Evolutionary conservation across 306 rosid species (phyloP).

Genomic region (Medicago arabica): DNA sequence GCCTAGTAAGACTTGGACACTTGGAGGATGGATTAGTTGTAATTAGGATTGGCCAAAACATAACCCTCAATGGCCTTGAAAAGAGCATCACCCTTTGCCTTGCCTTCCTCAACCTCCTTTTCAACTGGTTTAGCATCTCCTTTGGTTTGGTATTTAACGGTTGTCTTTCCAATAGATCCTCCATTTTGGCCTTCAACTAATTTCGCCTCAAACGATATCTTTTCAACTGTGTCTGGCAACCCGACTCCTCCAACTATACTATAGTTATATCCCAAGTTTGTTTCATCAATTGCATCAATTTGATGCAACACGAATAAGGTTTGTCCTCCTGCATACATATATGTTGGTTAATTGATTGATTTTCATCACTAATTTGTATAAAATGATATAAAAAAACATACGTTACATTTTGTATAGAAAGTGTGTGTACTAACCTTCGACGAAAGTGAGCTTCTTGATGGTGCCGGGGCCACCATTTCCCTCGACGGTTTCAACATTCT

Average conservation of each 20-base stretch:
- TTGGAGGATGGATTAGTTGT: neutral
- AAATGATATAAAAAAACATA: no score
- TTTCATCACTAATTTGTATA: neutral
- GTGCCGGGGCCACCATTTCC: conserved; percentile 55
- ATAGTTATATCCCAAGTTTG: conserved; percentile 41
- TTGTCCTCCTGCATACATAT: conserved; percentile 34
- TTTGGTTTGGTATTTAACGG: conserved; percentile 21
- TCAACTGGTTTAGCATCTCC: conserved; percentile 44
- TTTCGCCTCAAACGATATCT: conserved; percentile 40
- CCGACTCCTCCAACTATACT: conserved; percentile 46
- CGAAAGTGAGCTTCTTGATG: conserved; percentile 46
- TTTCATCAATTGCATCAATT: conserved; percentile 43
- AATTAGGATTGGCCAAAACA: conserved; percentile 47
- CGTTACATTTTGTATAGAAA: no score
- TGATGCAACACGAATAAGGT: conserved; percentile 43
- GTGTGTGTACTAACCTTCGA: conserved; percentile 29
- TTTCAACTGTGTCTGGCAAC: conserved; percentile 39
- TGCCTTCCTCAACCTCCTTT: conserved; percentile 37
- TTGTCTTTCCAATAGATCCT: conserved; percentile 38
- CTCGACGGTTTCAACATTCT: conserved; percentile 43
- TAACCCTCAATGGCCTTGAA: conserved; percentile 54
- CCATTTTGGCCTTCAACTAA: conserved; percentile 42
- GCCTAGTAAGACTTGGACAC: neutral
- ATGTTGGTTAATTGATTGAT: neutral
- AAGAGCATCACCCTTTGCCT: conserved; percentile 46